phyloP scores from a whole-genome alignment of 371 early-diverging fungal genomes.

The Haplosporangium sp. region DNA sequence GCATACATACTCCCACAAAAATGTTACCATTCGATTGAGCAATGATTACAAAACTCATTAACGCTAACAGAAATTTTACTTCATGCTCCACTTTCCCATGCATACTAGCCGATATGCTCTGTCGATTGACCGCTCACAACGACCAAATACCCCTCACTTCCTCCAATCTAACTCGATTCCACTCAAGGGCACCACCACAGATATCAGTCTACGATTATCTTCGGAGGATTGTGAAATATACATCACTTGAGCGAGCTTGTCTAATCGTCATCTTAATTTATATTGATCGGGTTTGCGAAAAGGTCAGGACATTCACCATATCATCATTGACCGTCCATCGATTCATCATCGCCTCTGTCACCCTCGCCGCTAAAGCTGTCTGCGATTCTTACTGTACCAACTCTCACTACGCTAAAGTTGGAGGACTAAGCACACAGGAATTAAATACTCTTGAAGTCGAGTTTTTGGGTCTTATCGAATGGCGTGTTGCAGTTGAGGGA shows the following conservation, averaged over 20 bases:
- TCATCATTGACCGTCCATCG: slow-evolving; percentile 94
- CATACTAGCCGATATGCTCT: slow-evolving; percentile 78
- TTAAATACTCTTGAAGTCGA: slow-evolving; percentile 96
- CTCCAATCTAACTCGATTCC: slow-evolving; percentile 92
- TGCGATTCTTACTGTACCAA: slow-evolving; percentile 91
- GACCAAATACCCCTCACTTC: slow-evolving; percentile 88
- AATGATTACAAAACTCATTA: neutral
- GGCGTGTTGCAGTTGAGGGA: slow-evolving; percentile 85
- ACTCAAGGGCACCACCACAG: slow-evolving; percentile 94
- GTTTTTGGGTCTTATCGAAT: slow-evolving; percentile 87
- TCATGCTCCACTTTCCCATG: neutral
- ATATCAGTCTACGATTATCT: slow-evolving; percentile 87
- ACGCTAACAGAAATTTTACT: neutral
- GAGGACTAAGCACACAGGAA: slow-evolving; percentile 93
- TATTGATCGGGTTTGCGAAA: slow-evolving; percentile 90
- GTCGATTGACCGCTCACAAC: slow-evolving; percentile 82
- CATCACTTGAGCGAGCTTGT: slow-evolving; percentile 90
- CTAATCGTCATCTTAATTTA: slow-evolving; percentile 90
- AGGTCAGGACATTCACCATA: slow-evolving; percentile 86
- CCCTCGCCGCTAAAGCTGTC: slow-evolving; percentile 88
- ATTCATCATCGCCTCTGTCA: slow-evolving; percentile 94
- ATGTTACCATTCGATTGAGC: neutral
- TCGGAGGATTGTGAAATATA: slow-evolving; percentile 88
- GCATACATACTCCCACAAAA: neutral
- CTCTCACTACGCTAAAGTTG: slow-evolving; percentile 92